Base-by-base conservation (phyloP, 257 asterid genomes). In the Nicotiana attenuata region DNA sequence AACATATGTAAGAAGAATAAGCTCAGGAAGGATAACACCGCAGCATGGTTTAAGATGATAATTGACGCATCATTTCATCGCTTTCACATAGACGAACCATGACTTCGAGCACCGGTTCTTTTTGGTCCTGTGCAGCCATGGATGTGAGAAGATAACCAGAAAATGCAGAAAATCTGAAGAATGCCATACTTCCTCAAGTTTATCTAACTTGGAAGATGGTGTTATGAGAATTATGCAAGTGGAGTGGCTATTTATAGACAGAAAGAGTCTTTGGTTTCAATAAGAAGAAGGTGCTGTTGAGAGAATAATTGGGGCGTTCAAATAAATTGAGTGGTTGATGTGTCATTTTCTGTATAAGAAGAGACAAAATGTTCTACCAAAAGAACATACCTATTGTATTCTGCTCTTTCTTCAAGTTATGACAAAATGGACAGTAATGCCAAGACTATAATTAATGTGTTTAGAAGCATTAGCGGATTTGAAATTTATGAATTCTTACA, bases 21-120 rank as follows among this genome's bases (percentile, higher is more conserved):
- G 80, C 80, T 75, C 80, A 75, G 80, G 22, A 75, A 50, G 64
- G 64, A 50, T 75, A 75, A 26, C 80, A 59, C 52, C 80, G 52
- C 45, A 50, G 10, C 45, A 75, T 50, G 80, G 2, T 7, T 75
- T 38, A 75, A 8, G 59, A 38, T 3, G 63, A 47, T 15, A 35
- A 24, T 24, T 50, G 80, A 75, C 26, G 17, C 45, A 4, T 50
- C 63, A 50, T 0, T 50, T 50, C 80, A 75, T 73, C 61, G 50
- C 38, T 20, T 47, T 24, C 79, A 73, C 26, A 14, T 15, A 7
- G 4, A 14, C 14, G 63, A 75, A 50, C 13, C 64, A 75, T 52
- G 24, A 26, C 24, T 75, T 14, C 0, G 15, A 47, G 19, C 60
- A 71, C 60, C 78, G 47, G 20, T 22, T 52, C 60, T 71, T 71